Conservation (phyloP, 163 green algal species). For the Trebouxia gelatinosa region DNA sequence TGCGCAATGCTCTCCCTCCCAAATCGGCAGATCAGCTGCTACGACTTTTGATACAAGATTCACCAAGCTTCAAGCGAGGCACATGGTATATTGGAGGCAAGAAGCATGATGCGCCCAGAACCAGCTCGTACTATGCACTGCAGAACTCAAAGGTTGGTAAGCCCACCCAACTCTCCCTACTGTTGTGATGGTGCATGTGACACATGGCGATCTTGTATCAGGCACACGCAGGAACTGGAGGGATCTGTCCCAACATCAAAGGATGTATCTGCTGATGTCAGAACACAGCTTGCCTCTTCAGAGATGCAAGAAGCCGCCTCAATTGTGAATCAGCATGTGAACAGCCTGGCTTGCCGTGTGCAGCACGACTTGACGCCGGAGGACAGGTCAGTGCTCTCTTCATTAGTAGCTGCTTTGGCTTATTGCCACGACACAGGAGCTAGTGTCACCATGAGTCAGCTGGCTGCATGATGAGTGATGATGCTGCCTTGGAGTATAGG, state of each 20-base stretch:
- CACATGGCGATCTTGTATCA: background rate
- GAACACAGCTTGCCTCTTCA: background rate
- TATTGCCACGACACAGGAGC: background rate
- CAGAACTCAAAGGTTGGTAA: background rate
- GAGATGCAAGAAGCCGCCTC: constrained; percentile 15
- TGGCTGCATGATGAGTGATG: background rate
- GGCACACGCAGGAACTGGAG: background rate
- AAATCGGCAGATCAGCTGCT: constrained; percentile 36
- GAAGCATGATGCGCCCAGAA: constrained; percentile 10
- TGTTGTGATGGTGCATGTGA: background rate
- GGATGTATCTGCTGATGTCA: constrained; percentile 11
- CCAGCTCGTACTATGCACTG: constrained; percentile 24
- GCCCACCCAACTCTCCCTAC: background rate
- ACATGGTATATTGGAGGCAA: constrained; percentile 30
- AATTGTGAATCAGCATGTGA: constrained; percentile 12
- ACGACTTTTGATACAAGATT: constrained; percentile 21
- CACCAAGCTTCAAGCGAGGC: background rate
- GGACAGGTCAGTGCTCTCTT: constrained; percentile 7
- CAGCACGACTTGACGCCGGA: background rate
- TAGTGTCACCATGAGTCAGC: background rate
- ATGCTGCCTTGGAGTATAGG: background rate
- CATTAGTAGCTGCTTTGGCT: background rate
- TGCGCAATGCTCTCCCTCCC: constrained; percentile 37
- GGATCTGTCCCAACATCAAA: background rate
- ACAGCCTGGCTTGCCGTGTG: background rate